phyloP scores from a whole-genome alignment of 1,139 yeast species.

The Candida anutae region DNA sequence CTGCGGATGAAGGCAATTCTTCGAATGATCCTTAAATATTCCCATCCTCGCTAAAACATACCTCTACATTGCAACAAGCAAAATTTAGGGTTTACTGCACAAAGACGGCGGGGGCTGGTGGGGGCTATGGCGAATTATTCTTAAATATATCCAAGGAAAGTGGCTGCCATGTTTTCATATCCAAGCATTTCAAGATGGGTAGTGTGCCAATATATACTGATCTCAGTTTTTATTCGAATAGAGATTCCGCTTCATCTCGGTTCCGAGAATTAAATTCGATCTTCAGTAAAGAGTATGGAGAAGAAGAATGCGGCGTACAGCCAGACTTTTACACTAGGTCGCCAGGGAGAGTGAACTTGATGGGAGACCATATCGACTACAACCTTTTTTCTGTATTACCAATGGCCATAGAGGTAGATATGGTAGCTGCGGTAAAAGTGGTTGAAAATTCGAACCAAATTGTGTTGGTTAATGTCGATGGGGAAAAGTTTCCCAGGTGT shows the following conservation, averaged over 20 bases:
- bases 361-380: conserved; percentile 74
- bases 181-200: too few species aligned
- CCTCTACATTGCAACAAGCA: too few species aligned
- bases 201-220: conserved; percentile 27
- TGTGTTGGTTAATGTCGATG: conserved; percentile 36
- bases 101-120: too few species aligned
- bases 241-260: conserved; percentile 17
- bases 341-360: conserved; percentile 69
- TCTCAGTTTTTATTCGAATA: conserved; percentile 28
- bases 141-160: neutral
- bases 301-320: too few species aligned
- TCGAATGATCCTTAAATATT: too few species aligned
- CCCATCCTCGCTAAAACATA: too few species aligned
- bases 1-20: too few species aligned
- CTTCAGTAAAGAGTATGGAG: conserved; percentile 16
- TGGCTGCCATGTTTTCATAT: neutral
- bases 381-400: conserved; percentile 63
- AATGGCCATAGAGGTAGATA: conserved; percentile 67
- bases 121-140: too few species aligned
- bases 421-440: conserved; percentile 45
- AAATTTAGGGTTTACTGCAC: too few species aligned
- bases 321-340: conserved; percentile 50
- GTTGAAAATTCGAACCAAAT: conserved; percentile 21
- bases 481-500: conserved; percentile 16
- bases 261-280: conserved; percentile 14